Base-by-base conservation (phyloP, 306 rosid genomes). In the Vicia sativa region DNA sequence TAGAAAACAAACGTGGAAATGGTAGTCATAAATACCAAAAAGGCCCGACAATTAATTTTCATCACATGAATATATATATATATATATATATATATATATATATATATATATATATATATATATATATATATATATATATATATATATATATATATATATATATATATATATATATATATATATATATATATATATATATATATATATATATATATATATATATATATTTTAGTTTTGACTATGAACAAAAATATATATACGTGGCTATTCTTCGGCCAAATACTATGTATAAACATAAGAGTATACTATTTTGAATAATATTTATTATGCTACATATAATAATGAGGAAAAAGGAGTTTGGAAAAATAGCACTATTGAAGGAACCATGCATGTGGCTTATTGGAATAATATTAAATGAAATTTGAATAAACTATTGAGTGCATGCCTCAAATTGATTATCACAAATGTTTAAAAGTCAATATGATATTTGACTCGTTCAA, bases 341-440 rank as follows among this genome's bases (percentile, higher is more conserved):
- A 9, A 45, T 45, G 26, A 49, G 19, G 28, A 5, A 3, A 28
- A 49, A 25, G 5, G 56, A 49, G 28, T 2, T 49, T 8, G 56
- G 7, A 49, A 49, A 49, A 43, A 16, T 10, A 4, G 4, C 13
- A 49, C 10, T 16, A 18, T 11, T 16, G 6, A 0, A 9, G 59
- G 34, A 52, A 53, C 59, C 34, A 53, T 53, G 59, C 31, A 53
- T 21, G 58, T 52, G 58, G 58, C 31, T 52, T n/a, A 11, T 53
- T 31, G 9, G 26, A 53, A 52, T 21, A 25, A 21, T 11, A 23
- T 23, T 52, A 21, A 23, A 53, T 52, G 11, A 19, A 19, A 53
- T 52, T 10, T 48, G 55, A 9, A 48, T 11, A 13, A 44, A 43
- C 16, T n/a, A 44, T 44, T 44, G 1, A 43, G 14, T 44, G 19